A percentile compares a stretch with the other conserved stretches of the same genome.
Evolutionary conservation across 768 basidiomycete genomes (phyloP).

Genomic region (Hortiboletus flavorubellus): DNA sequence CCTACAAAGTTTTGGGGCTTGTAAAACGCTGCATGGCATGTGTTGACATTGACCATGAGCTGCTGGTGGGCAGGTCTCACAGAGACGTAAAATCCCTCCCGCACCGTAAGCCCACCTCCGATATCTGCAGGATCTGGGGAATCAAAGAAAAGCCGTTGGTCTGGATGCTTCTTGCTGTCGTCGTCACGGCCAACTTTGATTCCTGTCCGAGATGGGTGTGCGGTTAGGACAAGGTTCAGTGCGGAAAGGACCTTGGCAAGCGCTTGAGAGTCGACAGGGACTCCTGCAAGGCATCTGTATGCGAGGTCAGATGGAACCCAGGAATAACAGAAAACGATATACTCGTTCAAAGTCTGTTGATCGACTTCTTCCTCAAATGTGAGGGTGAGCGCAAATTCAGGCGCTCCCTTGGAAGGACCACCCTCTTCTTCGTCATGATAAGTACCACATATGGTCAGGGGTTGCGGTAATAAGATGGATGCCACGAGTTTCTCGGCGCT

Average conservation of each 20-base stretch:
- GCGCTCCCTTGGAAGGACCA: conserved; percentile 20
- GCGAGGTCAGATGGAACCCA: conserved; percentile 20
- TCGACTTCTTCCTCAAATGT: conserved; percentile 40
- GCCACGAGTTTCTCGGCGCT: conserved; percentile 41
- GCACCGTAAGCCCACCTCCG: conserved; percentile 53
- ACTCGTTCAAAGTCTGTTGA: conserved; percentile 2
- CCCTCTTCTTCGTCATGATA: conserved; percentile 39
- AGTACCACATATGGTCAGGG: conserved; percentile 35
- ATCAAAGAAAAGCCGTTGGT: conserved; percentile 40
- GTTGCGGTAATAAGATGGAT: conserved; percentile 37
- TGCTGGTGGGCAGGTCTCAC: conserved; percentile 41
- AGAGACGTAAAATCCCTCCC: conserved; percentile 46
- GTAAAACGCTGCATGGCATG: conserved; percentile 50
- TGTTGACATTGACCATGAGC: conserved; percentile 52
- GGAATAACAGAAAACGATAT: conserved; percentile 15
- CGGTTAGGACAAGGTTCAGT: conserved; percentile 44
- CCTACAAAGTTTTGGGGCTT: conserved; percentile 40
- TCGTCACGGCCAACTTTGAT: conserved; percentile 47
- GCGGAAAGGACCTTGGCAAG: conserved; percentile 48
- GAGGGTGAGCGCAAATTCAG: conserved; percentile 39
- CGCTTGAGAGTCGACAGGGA: conserved; percentile 53
- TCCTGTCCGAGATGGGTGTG: conserved; percentile 39
- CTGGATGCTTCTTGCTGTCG: conserved; percentile 27
- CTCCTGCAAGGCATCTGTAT: conserved; percentile 54
- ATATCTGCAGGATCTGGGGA: conserved; percentile 33